Evolutionary conservation across 2,329 filamentous ascomycete species (phyloP), one percentile per base, ranked within the genome.

Genomic region (Xylaria hypoxylon): DNA sequence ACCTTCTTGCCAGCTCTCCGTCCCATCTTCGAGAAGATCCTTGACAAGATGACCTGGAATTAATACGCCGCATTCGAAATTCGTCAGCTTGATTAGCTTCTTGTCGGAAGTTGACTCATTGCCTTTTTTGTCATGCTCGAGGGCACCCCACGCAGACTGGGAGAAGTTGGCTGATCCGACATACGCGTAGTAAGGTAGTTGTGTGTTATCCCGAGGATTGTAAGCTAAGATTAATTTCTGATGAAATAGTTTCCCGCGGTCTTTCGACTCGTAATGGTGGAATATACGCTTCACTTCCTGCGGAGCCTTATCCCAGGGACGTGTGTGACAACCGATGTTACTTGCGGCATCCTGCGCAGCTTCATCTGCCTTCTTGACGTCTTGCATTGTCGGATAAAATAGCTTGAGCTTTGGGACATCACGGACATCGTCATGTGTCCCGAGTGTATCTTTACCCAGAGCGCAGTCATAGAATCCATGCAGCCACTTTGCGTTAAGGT

Each of bases 111-210:
- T 73, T 6, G 53, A 63, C 19, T 66, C 56, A 11, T 73, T 74
- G 15, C 68, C 69, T 53, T 44, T 69, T 40, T 70, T 73, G 56
- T 74, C 71, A n/a, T 61, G 51, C 35, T 70, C 70, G 1, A 74
- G 56, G 8, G 63, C 42, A 1, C 73, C 73, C 73, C 72, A 74
- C 5, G 73, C 72, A 2, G 72, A 69, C 15, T 70, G 67, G 0
- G 71, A 71, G 13, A 75, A 52, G 38, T 73, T 74, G 2, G 73
- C 72, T 6, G 73, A 75, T 38, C 73, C 73, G n/a, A 75, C 40
- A 24, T 75, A 75, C 31, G 71, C n/a, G 35, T 70, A 75, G 56
- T 71, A 68, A 10, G 72, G 73, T 6, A 44, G 17, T 11, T 58
- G 56, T 15, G 55, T 55, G 5, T 2, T 47, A 19, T 61, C 42